phyloP scores from a whole-genome alignment of 495 filamentous ascomycete species.

The Apiosordaria backusii region DNA sequence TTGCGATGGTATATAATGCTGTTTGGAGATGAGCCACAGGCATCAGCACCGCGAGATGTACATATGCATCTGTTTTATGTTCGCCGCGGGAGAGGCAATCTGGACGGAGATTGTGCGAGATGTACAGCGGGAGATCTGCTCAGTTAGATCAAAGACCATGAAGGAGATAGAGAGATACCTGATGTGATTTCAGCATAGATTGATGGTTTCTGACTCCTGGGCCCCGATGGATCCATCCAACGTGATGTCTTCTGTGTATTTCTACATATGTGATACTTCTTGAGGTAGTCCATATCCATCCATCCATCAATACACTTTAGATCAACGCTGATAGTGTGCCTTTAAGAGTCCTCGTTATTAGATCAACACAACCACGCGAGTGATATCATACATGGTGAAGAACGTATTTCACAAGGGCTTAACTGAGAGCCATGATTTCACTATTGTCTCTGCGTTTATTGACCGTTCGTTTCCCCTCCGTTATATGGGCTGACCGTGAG shows the following conservation, averaged over 20 bases:
- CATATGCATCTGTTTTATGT: background rate
- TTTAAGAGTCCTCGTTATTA: too few species aligned
- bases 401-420: too few species aligned
- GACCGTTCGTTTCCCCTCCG: too few species aligned
- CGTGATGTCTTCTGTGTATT: background rate
- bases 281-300: background rate
- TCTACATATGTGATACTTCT: background rate
- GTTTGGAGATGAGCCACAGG: background rate
- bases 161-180: constrained; percentile 3
- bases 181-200: constrained; percentile 3
- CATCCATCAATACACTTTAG: too few species aligned
- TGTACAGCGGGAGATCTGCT: background rate
- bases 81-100: background rate
- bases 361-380: too few species aligned
- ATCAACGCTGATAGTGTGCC: too few species aligned
- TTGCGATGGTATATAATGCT: too few species aligned
- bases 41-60: background rate
- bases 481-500: too few species aligned
- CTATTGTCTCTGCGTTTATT: too few species aligned
- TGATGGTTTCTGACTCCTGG: background rate
- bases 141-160: background rate
- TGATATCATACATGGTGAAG: too few species aligned
- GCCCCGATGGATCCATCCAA: background rate
- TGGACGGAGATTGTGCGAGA: background rate
- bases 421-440: too few species aligned